Evolutionary conservation across 192 early-diverging fungal genomes (phyloP).

Genomic region (Podila verticillata): DNA sequence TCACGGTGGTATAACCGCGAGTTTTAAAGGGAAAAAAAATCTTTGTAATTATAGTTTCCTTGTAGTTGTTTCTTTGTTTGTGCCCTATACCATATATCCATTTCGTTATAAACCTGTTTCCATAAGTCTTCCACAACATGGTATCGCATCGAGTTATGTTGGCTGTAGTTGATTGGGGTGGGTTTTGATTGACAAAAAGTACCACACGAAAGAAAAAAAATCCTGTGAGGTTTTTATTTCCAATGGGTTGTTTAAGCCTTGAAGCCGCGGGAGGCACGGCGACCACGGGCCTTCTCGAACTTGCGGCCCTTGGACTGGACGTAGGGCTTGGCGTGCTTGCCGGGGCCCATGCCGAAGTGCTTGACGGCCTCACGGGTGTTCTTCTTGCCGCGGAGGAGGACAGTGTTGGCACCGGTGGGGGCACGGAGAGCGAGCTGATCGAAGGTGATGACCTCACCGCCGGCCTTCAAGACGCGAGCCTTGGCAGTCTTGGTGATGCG

Average conservation of each 20-base stretch:
- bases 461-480: conserved; percentile 97
- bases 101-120: no score
- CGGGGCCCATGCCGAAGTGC: conserved; percentile 89
- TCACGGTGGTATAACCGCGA: conserved; percentile 32
- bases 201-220: conserved; percentile 2
- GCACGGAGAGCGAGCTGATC: conserved; percentile 99
- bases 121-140: no score
- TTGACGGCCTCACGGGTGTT: conserved; percentile 97
- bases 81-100: neutral
- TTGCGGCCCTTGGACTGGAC: conserved; percentile 99
- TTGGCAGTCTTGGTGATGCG: conserved; percentile 95
- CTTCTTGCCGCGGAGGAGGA: conserved; percentile 95
- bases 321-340: conserved; percentile 76
- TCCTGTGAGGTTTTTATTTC: conserved; percentile 3
- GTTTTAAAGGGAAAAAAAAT: neutral
- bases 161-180: neutral
- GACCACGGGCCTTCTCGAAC: conserved; percentile 99
- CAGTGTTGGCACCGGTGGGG: conserved; percentile 94
- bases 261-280: conserved; percentile 98
- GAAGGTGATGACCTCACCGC: conserved; percentile 97
- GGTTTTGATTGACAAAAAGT: neutral
- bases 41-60: neutral
- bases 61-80: neutral
- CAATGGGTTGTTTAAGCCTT: conserved; percentile 73
- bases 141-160: no score